Evolutionary conservation across 192 early-diverging fungal genomes (phyloP), one percentile per base, ranked within the genome.

Genomic region (Paraglomus occultum): DNA sequence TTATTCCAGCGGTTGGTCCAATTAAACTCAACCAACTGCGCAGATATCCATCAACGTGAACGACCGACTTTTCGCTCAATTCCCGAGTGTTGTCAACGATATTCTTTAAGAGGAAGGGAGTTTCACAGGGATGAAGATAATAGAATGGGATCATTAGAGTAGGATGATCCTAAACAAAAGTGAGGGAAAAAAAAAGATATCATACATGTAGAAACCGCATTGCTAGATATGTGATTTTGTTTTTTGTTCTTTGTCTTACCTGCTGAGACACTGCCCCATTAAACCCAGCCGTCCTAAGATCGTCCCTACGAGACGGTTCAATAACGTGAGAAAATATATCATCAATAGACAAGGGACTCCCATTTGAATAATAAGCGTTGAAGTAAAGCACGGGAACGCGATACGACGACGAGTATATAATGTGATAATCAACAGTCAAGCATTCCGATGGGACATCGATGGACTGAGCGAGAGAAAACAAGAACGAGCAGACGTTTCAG

Each of bases 121-220:
- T 89, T 23, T 87, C 79, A 67, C 87, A 89, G 10, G 87, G 87
- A 70, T 89, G 87, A 55, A 89, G 70, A 64, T 79, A 86, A 67
- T 75, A 87, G 55, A 80, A 87, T 0, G 87, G 87, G 0, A 77
- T 50, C 9, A 74, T 73, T 1, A 87, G 55, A 10, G 80, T 46
- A 1, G 87, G 87, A 64, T 89, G 87, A 38, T 89, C 87, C 73
- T 82, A 64, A 39, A 51, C 20, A 40, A 55, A 39, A 62, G 64
- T 10, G 73, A 61, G 1, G n/a, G 23, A 71, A 61, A 17, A 64
- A 71, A 64, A 12, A 51, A 50, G 11, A n/a, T n/a, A n/a, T n/a
- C n/a, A n/a, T n/a, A n/a, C n/a, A n/a, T n/a, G n/a, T n/a, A n/a
- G n/a, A n/a, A n/a, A n/a, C n/a, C n/a, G n/a, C n/a, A n/a, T n/a